Evolutionary conservation across 768 basidiomycete species (phyloP), one percentile per base, ranked within the genome.

Genomic region (Fomitopsis pulvina): DNA sequence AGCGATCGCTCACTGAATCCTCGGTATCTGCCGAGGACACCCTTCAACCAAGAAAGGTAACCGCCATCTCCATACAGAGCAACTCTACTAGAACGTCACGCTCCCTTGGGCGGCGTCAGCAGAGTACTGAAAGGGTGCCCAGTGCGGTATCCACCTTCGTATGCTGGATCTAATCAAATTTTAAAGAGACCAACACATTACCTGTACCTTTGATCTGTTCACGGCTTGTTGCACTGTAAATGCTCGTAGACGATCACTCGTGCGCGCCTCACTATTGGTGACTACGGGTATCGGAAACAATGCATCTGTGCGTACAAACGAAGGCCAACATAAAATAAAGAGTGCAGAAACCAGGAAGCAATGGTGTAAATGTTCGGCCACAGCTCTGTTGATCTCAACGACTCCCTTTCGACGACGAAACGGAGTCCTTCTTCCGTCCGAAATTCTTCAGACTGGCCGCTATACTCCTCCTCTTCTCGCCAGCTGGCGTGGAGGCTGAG

Each of bases 381-480:
- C 37, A 28, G 28, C 29, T 20, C 29, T n/a, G n/a, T 32, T 34
- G 12, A 34, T 50, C 21, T 50, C 49, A 50, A 43, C 41, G 41
- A 22, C 41, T 44, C 54, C 72, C 77, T 59, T 78, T 77, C 51
- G 73, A 56, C 57, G 71, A 75, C 57, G 70, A 70, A 53, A 61
- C 60, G 32, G 79, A 76, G 54, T 76, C 78, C 60, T 75, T 77
- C 67, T 79, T 82, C 69, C 72, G 66, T 41, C 77, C 74, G 22
- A 83, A 60, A 58, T 76, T 77, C 67, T 81, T 85, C 54, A 83
- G 64, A 40, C 71, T 71, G 25, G 78, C 70, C 40, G 81, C 68
- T 43, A 78, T 70, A 61, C 81, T 81, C 62, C 73, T 79, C 52
- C 71, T 77, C 69, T 79, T 83, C 64, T 70, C 76, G 32, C 77